Conservation (phyloP, 108 stramenopile genomes). For the Stephanodiscus triporus region DNA sequence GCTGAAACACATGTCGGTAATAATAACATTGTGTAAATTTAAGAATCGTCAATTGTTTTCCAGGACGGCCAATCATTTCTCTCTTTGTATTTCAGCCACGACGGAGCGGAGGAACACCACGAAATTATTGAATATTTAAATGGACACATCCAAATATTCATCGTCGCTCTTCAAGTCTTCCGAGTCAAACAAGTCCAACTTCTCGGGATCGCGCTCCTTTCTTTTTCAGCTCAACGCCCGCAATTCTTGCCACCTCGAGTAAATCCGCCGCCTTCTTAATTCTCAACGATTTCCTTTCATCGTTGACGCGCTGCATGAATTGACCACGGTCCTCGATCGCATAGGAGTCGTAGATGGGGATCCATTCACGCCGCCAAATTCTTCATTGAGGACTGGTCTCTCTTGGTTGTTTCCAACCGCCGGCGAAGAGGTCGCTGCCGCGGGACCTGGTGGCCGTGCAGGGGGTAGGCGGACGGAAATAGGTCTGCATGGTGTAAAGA, state of each 20-base stretch:
- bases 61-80: not conserved
- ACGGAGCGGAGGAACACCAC: not conserved
- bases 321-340: conserved; percentile 49
- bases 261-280: conserved; percentile 50
- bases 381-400: conserved; percentile 35
- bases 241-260: conserved; percentile 50
- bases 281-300: conserved; percentile 40
- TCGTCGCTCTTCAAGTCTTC: conserved; percentile 38
- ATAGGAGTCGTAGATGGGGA: conserved; percentile 49
- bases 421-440: conserved; percentile 21
- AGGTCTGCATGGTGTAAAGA: not conserved
- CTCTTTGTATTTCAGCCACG: not conserved
- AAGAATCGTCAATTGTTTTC: not conserved
- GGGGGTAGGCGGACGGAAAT: not conserved
- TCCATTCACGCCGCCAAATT: conserved; percentile 49
- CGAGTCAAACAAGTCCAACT: conserved; percentile 43
- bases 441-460: not conserved
- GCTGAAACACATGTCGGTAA: not conserved
- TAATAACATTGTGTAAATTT: not conserved
- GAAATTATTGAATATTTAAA: conserved; percentile 9
- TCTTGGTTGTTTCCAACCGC: conserved; percentile 53
- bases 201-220: conserved; percentile 49
- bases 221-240: conserved; percentile 49
- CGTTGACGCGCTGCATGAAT: conserved; percentile 52
- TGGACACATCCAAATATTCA: conserved; percentile 51